Evolutionary conservation across 2,329 filamentous ascomycete species (phyloP).

Genomic region (Diaporthe longicolla): DNA sequence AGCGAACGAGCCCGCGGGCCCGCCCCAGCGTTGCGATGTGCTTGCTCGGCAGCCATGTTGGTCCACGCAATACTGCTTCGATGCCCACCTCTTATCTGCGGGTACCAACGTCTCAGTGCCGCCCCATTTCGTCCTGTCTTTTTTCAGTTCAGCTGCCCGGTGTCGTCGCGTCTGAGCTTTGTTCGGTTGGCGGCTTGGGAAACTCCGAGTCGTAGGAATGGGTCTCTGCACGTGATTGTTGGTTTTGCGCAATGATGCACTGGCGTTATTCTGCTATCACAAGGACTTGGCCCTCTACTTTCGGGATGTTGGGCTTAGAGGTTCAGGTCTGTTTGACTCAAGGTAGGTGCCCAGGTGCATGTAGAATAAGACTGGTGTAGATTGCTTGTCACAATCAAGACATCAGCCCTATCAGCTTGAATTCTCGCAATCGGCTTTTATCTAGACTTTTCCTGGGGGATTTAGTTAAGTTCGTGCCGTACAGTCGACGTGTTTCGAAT

Average conservation of each 20-base stretch:
- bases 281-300: not conserved
- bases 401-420: too few species aligned
- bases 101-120: slow-evolving; percentile 19
- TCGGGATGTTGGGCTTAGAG: not conserved
- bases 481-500: not conserved
- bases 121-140: slow-evolving; percentile 1
- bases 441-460: too few species aligned
- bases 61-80: not conserved
- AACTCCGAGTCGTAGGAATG: not conserved
- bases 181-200: not conserved
- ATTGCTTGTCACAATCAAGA: too few species aligned
- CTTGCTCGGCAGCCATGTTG: not conserved
- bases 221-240: not conserved
- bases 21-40: slow-evolving; percentile 2
- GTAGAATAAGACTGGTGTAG: too few species aligned
- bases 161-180: not conserved
- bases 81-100: slow-evolving; percentile 1
- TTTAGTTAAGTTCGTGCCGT: not conserved
- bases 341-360: not conserved
- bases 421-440: too few species aligned
- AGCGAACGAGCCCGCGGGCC: not conserved
- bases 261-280: too few species aligned
- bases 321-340: not conserved
- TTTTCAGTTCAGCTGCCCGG: not conserved
- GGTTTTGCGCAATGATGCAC: not conserved